phyloP scores from a whole-genome alignment of 2,329 filamentous ascomycete species.

The Plenodomus lindquistii region DNA sequence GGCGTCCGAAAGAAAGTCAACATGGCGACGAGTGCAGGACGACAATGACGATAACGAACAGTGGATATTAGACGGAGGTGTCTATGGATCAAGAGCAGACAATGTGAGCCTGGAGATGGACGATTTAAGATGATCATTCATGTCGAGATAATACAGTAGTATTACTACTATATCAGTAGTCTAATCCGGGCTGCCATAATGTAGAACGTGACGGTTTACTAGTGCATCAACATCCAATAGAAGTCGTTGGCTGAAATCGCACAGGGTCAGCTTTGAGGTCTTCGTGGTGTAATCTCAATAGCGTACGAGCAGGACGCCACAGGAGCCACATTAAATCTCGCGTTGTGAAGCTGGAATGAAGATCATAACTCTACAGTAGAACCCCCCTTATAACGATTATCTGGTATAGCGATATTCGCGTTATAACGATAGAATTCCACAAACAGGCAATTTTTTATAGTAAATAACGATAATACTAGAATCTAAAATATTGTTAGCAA shows the following conservation, averaged over 20 bases:
- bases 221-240: background rate
- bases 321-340: background rate
- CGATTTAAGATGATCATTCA: constrained; percentile 6
- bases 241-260: background rate
- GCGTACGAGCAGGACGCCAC: background rate
- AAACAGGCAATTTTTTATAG: too few relatives aligned
- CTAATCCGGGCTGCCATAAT: too few relatives aligned
- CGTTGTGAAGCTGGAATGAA: background rate
- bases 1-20: constrained; percentile 43
- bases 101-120: constrained; percentile 22
- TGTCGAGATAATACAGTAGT: too few relatives aligned
- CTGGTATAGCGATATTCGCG: too few relatives aligned
- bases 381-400: too few relatives aligned
- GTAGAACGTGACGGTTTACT: background rate
- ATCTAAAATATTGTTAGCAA: too few relatives aligned
- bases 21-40: constrained; percentile 57
- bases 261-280: too few relatives aligned
- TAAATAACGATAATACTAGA: too few relatives aligned
- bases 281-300: background rate
- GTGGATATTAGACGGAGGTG: constrained; percentile 57
- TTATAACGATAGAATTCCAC: too few relatives aligned
- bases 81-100: constrained; percentile 44
- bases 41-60: constrained; percentile 58
- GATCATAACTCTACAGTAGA: too few relatives aligned
- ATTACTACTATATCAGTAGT: too few relatives aligned